These are phyloP conservation scores for Cercospora sojina DNA, from an alignment of 2,329 filamentous ascomycete genomes.

Conservation along the genomic window DNA sequence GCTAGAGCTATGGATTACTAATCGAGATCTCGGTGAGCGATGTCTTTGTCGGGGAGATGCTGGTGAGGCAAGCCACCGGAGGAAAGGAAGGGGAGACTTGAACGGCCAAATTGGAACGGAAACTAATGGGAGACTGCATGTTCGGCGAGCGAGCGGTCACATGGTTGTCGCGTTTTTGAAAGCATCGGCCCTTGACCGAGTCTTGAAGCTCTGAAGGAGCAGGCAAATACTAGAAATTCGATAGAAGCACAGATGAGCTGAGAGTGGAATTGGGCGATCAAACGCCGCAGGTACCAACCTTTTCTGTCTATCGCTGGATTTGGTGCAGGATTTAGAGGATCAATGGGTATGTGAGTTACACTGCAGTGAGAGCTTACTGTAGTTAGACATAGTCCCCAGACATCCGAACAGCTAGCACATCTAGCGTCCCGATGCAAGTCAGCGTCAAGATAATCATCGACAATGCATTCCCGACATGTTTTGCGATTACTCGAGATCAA, in stretches of 20 bases:
- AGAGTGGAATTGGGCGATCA: neutral
- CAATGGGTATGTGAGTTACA: neutral
- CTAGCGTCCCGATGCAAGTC: neutral
- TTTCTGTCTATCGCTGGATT: neutral
- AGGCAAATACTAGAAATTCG: neutral
- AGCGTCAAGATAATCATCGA: neutral
- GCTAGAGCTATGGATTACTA: neutral
- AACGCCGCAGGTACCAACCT: neutral
- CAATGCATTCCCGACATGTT: neutral
- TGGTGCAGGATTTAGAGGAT: neutral
- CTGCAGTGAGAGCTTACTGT: neutral
- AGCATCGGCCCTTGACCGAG: neutral
- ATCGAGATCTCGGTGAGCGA: neutral
- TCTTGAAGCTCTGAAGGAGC: neutral
- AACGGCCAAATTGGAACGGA: neutral
- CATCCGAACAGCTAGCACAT: neutral
- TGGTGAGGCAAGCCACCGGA: neutral
- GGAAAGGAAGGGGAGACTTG: neutral
- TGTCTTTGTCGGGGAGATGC: neutral
- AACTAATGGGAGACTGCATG: conserved; percentile 2
- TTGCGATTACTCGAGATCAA: too few relatives aligned
- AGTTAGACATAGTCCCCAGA: neutral
- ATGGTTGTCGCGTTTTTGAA: neutral
- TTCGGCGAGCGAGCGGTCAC: conserved; percentile 6
- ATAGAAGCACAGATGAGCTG: neutral